These are phyloP conservation scores for Camillea tinctor DNA, from an alignment of 2,329 filamentous ascomycete genomes.

Conservation along the genomic window DNA sequence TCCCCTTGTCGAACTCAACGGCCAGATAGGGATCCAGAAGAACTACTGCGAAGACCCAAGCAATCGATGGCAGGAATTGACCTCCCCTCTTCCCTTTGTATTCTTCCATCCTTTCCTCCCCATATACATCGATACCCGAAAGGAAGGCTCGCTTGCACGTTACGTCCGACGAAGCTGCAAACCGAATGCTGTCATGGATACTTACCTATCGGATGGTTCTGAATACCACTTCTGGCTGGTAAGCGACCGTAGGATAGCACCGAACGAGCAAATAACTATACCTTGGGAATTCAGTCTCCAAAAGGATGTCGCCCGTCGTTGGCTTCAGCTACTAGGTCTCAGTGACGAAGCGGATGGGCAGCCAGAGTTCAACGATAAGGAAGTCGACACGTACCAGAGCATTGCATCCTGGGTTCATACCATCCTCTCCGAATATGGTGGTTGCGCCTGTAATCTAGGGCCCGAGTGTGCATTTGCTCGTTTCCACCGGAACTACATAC, in stretches of 20 bases:
- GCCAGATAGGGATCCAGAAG: constrained; percentile 70
- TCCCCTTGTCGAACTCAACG: constrained; percentile 70
- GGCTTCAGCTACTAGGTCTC: constrained; percentile 60
- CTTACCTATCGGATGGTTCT: constrained; percentile 72
- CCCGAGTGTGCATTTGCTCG: constrained; percentile 62
- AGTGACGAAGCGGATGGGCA: constrained; percentile 54
- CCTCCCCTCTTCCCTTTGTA: constrained; percentile 68
- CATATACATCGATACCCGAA: constrained; percentile 83
- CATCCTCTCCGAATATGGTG: constrained; percentile 75
- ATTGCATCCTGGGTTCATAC: constrained; percentile 65
- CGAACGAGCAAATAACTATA: constrained; percentile 62
- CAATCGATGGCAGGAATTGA: constrained; percentile 68
- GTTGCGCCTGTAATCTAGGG: constrained; percentile 70
- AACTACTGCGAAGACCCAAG: constrained; percentile 66
- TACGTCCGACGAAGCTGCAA: constrained; percentile 91
- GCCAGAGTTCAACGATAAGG: constrained; percentile 54
- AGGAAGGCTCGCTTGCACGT: constrained; percentile 80
- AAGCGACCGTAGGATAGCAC: constrained; percentile 71
- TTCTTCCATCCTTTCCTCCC: constrained; percentile 87
- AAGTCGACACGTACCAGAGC: constrained; percentile 55
- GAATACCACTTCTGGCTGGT: constrained; percentile 94
- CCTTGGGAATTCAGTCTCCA: constrained; percentile 67
- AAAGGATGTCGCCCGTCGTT: constrained; percentile 52
- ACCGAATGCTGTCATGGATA: constrained; percentile 86
- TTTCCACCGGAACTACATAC: constrained; percentile 59